Percentiles rank a stretch among this genome's conserved stretches.
Conservation (phyloP, 139 green algal species). For the Chlamydomonas sp. region DNA sequence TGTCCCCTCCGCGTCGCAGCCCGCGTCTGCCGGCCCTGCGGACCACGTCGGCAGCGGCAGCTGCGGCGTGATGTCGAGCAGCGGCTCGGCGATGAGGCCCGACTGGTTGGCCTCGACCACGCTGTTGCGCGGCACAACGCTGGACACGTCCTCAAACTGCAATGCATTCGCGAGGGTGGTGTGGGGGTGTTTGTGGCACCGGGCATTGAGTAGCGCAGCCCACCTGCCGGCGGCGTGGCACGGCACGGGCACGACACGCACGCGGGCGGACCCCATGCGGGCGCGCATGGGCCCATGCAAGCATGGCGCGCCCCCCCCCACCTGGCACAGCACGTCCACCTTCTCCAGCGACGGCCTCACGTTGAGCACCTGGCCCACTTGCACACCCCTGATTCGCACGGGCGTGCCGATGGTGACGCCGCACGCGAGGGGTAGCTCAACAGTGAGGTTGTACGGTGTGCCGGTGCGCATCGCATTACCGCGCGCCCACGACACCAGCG, state of each 20-base stretch:
- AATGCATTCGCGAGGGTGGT: no score
- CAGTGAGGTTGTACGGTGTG: slow-evolving; percentile 57
- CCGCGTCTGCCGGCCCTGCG: background rate
- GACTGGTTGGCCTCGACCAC: slow-evolving; percentile 95
- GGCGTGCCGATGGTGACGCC: slow-evolving; percentile 93
- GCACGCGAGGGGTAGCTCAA: slow-evolving; percentile 89
- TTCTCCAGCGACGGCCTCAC: slow-evolving; percentile 81
- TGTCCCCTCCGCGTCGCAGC: background rate
- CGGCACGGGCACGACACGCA: no score
- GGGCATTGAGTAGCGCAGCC: no score
- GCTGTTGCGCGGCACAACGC: slow-evolving; percentile 87
- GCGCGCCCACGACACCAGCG: slow-evolving; percentile 32
- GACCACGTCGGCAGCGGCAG: slow-evolving; percentile 3
- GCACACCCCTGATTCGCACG: slow-evolving; percentile 67
- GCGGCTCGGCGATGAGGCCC: slow-evolving; percentile 89
- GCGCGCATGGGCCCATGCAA: no score
- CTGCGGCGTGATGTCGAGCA: slow-evolving; percentile 94
- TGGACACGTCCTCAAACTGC: slow-evolving; percentile 78
- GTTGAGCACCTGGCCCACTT: slow-evolving; percentile 78
- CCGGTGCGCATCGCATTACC: slow-evolving; percentile 31
- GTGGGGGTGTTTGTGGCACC: no score
- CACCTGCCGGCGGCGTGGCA: no score
- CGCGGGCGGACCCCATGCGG: no score
- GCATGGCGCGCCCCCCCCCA: no score
- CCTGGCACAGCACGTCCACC: slow-evolving; percentile 68